phyloP scores from a whole-genome alignment of 768 basidiomycete genomes.

The Tephrocybe sp. region DNA sequence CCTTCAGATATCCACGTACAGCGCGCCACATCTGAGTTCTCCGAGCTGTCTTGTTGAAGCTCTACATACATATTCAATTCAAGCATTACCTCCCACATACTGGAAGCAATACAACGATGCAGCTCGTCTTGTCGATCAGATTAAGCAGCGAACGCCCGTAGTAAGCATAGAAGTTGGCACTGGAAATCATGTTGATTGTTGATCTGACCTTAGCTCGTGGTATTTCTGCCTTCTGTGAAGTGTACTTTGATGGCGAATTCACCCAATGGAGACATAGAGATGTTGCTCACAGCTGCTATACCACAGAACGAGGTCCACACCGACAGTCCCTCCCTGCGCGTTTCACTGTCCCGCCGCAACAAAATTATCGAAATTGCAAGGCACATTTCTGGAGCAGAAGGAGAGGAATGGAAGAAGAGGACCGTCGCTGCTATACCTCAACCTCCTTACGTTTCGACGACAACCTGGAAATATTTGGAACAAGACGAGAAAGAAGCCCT shows the following conservation, averaged over 20 bases:
- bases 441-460: slow-evolving; percentile 21
- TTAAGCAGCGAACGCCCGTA: slow-evolving; percentile 54
- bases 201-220: slow-evolving; percentile 35
- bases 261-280: slow-evolving; percentile 48
- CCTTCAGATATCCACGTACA: slow-evolving; percentile 42
- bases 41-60: slow-evolving; percentile 51
- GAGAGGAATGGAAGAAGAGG: slow-evolving; percentile 42
- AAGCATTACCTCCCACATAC: slow-evolving; percentile 38
- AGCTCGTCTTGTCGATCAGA: slow-evolving; percentile 39
- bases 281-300: slow-evolving; percentile 27
- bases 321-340: slow-evolving; percentile 29
- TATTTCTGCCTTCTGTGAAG: slow-evolving; percentile 37
- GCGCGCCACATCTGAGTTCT: slow-evolving; percentile 49
- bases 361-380: slow-evolving; percentile 36
- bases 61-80: slow-evolving; percentile 29
- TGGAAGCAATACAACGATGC: slow-evolving; percentile 51
- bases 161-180: slow-evolving; percentile 26
- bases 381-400: slow-evolving; percentile 25
- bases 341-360: slow-evolving; percentile 35
- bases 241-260: slow-evolving; percentile 54
- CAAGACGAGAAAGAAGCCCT: slow-evolving; percentile 26
- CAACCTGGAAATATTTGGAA: slow-evolving; percentile 25
- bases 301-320: slow-evolving; percentile 7
- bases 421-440: slow-evolving; percentile 19
- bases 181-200: slow-evolving; percentile 1